phyloP scores from a whole-genome alignment of 805 yeast species.

The Candida germanica region DNA sequence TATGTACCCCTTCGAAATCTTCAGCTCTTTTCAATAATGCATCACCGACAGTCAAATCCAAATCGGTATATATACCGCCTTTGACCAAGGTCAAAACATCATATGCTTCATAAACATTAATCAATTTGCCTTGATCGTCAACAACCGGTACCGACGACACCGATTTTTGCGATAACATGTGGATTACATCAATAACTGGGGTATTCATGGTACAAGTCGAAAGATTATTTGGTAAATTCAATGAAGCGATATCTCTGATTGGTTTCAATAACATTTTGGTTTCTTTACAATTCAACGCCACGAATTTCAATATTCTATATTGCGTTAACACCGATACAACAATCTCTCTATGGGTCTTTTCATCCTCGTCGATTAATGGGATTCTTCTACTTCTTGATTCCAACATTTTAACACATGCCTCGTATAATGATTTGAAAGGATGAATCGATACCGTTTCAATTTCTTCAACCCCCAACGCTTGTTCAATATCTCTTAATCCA shows the following conservation, averaged over 20 bases:
- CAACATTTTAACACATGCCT: slow-evolving; percentile 91
- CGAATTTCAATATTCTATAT: slow-evolving; percentile 92
- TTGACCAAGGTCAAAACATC: slow-evolving; percentile 90
- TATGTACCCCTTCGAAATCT: slow-evolving; percentile 96
- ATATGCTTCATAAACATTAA: slow-evolving; percentile 93
- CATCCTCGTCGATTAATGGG: slow-evolving; percentile 92
- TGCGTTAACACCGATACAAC: slow-evolving; percentile 95
- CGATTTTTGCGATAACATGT: slow-evolving; percentile 69
- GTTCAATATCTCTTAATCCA: slow-evolving; percentile 83
- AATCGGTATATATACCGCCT: slow-evolving; percentile 90
- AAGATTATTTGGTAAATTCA: slow-evolving; percentile 51
- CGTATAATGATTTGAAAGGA: slow-evolving; percentile 85
- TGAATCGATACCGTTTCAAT: slow-evolving; percentile 85
- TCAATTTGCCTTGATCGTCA: slow-evolving; percentile 63
- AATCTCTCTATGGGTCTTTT: slow-evolving; percentile 86
- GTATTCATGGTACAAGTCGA: slow-evolving; percentile 84
- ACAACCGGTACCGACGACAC: slow-evolving; percentile 92
- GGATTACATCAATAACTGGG: slow-evolving; percentile 91
- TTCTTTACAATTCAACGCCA: slow-evolving; percentile 93
- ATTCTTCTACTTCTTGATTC: slow-evolving; percentile 87
- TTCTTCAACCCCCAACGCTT: slow-evolving; percentile 80
- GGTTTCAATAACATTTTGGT: slow-evolving; percentile 80
- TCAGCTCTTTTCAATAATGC: slow-evolving; percentile 91
- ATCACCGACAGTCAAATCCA: slow-evolving; percentile 90
- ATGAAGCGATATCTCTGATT: slow-evolving; percentile 63